Percentiles rank a stretch among this genome's conserved stretches.
Conservation (phyloP, 2,329 filamentous ascomycete genomes). For the Teratosphaeriaceae sp. region DNA sequence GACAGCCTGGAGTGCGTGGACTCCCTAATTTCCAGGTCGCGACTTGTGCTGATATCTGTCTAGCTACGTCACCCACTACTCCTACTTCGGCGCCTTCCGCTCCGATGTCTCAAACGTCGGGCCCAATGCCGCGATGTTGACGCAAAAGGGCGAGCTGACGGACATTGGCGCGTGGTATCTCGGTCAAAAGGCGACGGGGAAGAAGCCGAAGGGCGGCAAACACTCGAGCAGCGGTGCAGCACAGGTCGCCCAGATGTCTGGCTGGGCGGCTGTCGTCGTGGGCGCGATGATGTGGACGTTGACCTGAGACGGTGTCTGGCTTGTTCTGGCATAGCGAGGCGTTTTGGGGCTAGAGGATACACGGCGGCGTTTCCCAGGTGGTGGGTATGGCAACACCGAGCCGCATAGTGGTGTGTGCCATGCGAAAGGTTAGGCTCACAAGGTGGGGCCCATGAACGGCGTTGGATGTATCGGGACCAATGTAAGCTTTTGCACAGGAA, state of each 20-base stretch:
- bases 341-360: not conserved
- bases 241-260: constrained; percentile 20
- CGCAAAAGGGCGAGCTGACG: constrained; percentile 60
- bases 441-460: no score
- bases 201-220: constrained; percentile 27
- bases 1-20: constrained; percentile 38
- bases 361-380: no score
- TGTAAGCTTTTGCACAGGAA: no score
- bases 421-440: no score
- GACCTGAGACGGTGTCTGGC: constrained; percentile 9
- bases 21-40: no score
- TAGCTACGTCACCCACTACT: constrained; percentile 58
- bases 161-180: constrained; percentile 74
- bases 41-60: not conserved
- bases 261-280: constrained; percentile 19
- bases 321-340: constrained; percentile 2
- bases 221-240: constrained; percentile 9
- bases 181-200: constrained; percentile 41
- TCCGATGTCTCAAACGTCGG: constrained; percentile 66
- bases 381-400: no score
- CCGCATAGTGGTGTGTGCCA: no score
- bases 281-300: constrained; percentile 16
- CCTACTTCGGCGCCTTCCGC: constrained; percentile 66
- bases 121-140: constrained; percentile 64
- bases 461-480: no score